Evolutionary conservation across 192 early-diverging fungal genomes (phyloP).

Genomic region (Umbelopsis vinacea): DNA sequence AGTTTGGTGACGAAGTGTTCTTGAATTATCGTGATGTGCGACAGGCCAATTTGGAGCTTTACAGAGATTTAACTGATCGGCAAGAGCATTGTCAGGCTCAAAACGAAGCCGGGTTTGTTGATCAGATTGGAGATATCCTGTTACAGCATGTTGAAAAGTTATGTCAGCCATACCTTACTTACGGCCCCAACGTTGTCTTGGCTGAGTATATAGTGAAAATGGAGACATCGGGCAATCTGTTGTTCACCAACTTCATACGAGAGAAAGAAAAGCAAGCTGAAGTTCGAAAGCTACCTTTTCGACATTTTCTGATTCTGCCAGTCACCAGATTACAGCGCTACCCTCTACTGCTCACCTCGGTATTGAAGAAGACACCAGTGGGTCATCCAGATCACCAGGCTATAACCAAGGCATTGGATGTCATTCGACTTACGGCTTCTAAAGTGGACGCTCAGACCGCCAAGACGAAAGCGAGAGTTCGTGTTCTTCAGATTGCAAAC

Average conservation of each 20-base stretch:
- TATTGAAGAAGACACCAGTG: slow-evolving; percentile 81
- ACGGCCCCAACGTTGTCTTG: slow-evolving; percentile 80
- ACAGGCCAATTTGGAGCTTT: slow-evolving; percentile 58
- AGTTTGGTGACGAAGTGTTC: slow-evolving; percentile 74
- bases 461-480: neutral
- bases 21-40: slow-evolving; percentile 70
- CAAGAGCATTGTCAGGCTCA: slow-evolving; percentile 46
- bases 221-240: slow-evolving; percentile 66
- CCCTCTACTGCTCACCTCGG: slow-evolving; percentile 76
- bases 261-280: slow-evolving; percentile 57
- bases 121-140: slow-evolving; percentile 84
- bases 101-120: slow-evolving; percentile 54
- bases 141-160: slow-evolving; percentile 65
- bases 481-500: slow-evolving; percentile 28
- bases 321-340: slow-evolving; percentile 85
- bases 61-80: slow-evolving; percentile 55
- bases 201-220: slow-evolving; percentile 73
- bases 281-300: slow-evolving; percentile 33
- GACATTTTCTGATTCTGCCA: slow-evolving; percentile 68
- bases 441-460: slow-evolving; percentile 28
- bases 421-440: slow-evolving; percentile 13
- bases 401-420: slow-evolving; percentile 38
- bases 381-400: slow-evolving; percentile 76
- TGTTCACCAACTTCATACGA: slow-evolving; percentile 75
- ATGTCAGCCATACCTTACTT: slow-evolving; percentile 70